Percentiles rank a stretch among this genome's conserved stretches.
These are phyloP conservation scores for Cenchrus purpureus DNA, from an alignment of 176 grass and related monocot species.

Conservation along the genomic window DNA sequence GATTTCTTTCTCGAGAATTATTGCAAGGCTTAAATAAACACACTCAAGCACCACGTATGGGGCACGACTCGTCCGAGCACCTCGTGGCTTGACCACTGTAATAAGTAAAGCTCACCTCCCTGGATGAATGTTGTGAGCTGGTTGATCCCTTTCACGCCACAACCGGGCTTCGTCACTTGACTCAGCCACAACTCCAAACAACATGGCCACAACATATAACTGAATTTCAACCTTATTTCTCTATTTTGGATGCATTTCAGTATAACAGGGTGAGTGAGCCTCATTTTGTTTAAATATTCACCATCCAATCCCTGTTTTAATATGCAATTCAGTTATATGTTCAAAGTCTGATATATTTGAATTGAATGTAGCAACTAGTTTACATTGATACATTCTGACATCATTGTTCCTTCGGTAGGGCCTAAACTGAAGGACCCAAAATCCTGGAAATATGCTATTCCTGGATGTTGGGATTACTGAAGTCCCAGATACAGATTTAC, in stretches of 20 bases:
- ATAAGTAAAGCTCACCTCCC: too few species aligned
- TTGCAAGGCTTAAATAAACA: too few species aligned
- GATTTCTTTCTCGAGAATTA: too few species aligned
- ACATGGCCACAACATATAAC: too few species aligned
- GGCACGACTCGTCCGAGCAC: too few species aligned
- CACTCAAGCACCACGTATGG: too few species aligned
- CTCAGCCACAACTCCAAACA: too few species aligned
- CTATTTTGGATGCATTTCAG: background rate
- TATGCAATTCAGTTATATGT: background rate
- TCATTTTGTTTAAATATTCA: background rate
- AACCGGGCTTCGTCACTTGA: too few species aligned
- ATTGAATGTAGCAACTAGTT: background rate
- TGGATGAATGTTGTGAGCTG: too few species aligned
- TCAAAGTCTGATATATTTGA: background rate
- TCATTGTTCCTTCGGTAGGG: background rate
- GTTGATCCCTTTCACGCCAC: too few species aligned
- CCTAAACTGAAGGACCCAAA: constrained; percentile 7
- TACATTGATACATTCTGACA: background rate
- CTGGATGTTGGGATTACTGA: background rate
- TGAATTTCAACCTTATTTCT: background rate
- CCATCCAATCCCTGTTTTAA: background rate
- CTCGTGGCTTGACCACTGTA: too few species aligned
- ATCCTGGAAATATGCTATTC: background rate
- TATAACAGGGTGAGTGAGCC: background rate
- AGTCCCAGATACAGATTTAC: background rate